Evolutionary conservation across 805 yeast genomes (phyloP), one percentile per base, ranked within the genome.

Genomic region (Candida ulmi): DNA sequence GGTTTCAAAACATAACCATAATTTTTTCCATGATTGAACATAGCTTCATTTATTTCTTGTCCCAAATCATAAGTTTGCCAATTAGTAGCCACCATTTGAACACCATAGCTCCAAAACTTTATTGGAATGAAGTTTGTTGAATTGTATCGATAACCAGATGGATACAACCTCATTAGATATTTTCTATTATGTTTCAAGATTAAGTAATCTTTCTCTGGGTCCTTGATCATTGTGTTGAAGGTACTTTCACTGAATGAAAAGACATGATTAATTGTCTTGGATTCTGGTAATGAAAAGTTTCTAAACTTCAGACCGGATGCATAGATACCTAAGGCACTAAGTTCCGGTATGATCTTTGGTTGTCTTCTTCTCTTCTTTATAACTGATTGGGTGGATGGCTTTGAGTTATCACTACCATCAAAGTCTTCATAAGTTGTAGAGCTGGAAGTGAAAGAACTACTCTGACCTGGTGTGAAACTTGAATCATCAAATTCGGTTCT

Each of bases 51-150:
- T 11, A 93, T 53, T 55, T 88, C 96, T 55, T 90, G 91, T 0
- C 97, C 96, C 15, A 78, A 42, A 55, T 93, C 99, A 56, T 77
- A 82, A 0, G 93, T 82, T 60, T 91, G 99, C 97, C 97, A 91
- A 56, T 91, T 93, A 0, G 96, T 81, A 0, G 99, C 98, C 5
- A 86, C 98, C 88, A 93, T 77, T 55, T 93, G 99, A 11, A 74
- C 82, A 1, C 99, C 99, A 35, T 73, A 66, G 36, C 70, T 69
- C 99, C 99, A 93, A 54, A 77, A 88, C 1, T 61, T 59, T 2
- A 86, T 61, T 0, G 99, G 98, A 33, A 73, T 74, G 55, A 87
- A 90, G 54, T 93, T 93, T 3, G 85, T 71, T 1, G 96, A 88
- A 38, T 70, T 80, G 46, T 85, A 71, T 30, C 97, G 64, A 41